These are phyloP conservation scores for Cercospora berteroae DNA, from an alignment of 2,329 filamentous ascomycete genomes.

Conservation along the genomic window DNA sequence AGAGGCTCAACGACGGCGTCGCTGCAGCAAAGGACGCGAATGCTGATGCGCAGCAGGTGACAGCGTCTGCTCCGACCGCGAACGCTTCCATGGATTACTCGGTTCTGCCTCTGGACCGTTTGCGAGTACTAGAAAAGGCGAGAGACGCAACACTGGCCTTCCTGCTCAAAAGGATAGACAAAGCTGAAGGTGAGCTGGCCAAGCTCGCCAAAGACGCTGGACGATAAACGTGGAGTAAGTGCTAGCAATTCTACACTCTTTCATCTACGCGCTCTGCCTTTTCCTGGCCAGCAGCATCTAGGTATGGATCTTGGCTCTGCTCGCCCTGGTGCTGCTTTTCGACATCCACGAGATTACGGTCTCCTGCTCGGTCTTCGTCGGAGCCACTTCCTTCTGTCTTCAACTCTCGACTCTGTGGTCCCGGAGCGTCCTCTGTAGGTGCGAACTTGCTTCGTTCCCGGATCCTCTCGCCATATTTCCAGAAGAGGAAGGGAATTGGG, in stretches of 20 bases:
- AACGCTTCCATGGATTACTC: constrained; percentile 41
- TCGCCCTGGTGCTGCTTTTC: not conserved
- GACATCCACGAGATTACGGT: not conserved
- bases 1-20: constrained; percentile 31
- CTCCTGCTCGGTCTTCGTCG: not conserved
- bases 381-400: not conserved
- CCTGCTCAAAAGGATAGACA: constrained; percentile 54
- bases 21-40: not conserved
- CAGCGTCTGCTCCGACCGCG: constrained; percentile 8
- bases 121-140: constrained; percentile 49
- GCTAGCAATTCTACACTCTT: too few species aligned
- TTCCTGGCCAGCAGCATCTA: constrained; percentile 22
- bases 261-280: constrained; percentile 17
- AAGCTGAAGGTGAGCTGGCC: constrained; percentile 43
- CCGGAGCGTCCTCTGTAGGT: constrained; percentile 10
- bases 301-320: constrained; percentile 15
- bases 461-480: constrained; percentile 19
- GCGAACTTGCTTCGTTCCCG: constrained; percentile 21
- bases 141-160: constrained; percentile 54
- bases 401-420: not conserved
- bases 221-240: not conserved
- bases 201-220: not conserved
- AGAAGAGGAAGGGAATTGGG: constrained; percentile 33
- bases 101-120: constrained; percentile 42
- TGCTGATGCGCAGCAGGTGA: not conserved